phyloP scores from a whole-genome alignment of 2,329 filamentous ascomycete species.

The Rosellinia necatrix region DNA sequence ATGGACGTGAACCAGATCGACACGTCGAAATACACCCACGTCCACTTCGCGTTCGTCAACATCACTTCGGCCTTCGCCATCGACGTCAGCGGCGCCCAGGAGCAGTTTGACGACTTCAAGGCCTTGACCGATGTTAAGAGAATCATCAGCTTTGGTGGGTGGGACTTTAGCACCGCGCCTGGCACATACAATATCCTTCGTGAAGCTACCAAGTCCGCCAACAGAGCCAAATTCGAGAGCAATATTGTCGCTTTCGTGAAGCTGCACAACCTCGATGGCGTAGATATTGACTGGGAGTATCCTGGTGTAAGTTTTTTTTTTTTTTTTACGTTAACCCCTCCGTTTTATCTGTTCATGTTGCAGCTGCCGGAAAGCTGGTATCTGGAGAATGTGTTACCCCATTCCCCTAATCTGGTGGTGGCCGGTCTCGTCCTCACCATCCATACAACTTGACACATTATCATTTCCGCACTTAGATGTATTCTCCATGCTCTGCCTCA shows the following conservation, averaged over 20 bases:
- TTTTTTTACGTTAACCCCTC: background rate
- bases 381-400: too few species aligned
- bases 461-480: too few species aligned
- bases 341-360: too few species aligned
- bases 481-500: too few species aligned
- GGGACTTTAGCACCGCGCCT: slow-evolving; percentile 25
- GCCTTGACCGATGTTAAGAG: slow-evolving; percentile 21
- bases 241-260: slow-evolving; percentile 34
- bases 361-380: too few species aligned
- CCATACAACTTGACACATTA: background rate
- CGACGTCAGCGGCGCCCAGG: slow-evolving; percentile 20
- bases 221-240: background rate
- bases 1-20: slow-evolving; percentile 24
- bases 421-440: background rate
- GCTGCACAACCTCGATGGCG: slow-evolving; percentile 36
- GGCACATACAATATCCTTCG: slow-evolving; percentile 30
- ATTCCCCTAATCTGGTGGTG: background rate
- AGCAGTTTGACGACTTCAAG: slow-evolving; percentile 29
- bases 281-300: slow-evolving; percentile 47
- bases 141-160: slow-evolving; percentile 31
- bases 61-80: slow-evolving; percentile 14
- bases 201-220: slow-evolving; percentile 4
- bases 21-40: slow-evolving; percentile 24
- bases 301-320: slow-evolving; percentile 23
- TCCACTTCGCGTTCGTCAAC: slow-evolving; percentile 26